phyloP scores from a whole-genome alignment of 202 grass and related monocot species.

The Schoenoplectus triqueter region DNA sequence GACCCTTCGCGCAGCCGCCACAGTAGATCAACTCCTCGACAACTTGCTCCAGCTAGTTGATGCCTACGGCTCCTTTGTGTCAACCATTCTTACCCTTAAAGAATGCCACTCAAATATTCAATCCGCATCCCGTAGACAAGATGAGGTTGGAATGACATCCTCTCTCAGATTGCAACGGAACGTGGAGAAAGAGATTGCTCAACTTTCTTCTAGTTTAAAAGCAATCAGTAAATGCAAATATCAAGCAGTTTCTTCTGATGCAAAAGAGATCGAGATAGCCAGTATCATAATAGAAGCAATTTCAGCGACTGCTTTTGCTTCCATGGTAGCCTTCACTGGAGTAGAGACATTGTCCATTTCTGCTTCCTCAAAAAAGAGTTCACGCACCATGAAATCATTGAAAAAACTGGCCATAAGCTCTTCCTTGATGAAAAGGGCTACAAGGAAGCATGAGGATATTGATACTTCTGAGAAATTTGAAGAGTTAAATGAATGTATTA shows the following conservation, averaged over 20 bases:
- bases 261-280: slow-evolving; percentile 44
- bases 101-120: slow-evolving; percentile 41
- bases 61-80: slow-evolving; percentile 56
- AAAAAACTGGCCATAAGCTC: slow-evolving; percentile 20
- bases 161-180: slow-evolving; percentile 43
- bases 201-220: slow-evolving; percentile 42
- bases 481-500: slow-evolving; percentile 41
- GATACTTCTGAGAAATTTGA: slow-evolving; percentile 44
- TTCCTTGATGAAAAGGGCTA: slow-evolving; percentile 38
- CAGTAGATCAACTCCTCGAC: slow-evolving; percentile 48
- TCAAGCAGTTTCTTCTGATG: not conserved
- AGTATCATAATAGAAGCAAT: slow-evolving; percentile 47
- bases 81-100: slow-evolving; percentile 40
- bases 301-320: slow-evolving; percentile 27
- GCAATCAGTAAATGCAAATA: not conserved
- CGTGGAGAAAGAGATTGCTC: slow-evolving; percentile 53
- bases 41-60: slow-evolving; percentile 59
- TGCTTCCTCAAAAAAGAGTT: not conserved
- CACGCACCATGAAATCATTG: not conserved
- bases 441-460: slow-evolving; percentile 7
- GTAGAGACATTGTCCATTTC: slow-evolving; percentile 30
- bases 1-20: slow-evolving; percentile 6
- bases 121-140: slow-evolving; percentile 47
- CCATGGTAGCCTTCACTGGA: slow-evolving; percentile 42
- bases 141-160: slow-evolving; percentile 37